Evolutionary conservation across 2,329 filamentous ascomycete species (phyloP).

Genomic region (Pseudophaeomoniella oleicola): DNA sequence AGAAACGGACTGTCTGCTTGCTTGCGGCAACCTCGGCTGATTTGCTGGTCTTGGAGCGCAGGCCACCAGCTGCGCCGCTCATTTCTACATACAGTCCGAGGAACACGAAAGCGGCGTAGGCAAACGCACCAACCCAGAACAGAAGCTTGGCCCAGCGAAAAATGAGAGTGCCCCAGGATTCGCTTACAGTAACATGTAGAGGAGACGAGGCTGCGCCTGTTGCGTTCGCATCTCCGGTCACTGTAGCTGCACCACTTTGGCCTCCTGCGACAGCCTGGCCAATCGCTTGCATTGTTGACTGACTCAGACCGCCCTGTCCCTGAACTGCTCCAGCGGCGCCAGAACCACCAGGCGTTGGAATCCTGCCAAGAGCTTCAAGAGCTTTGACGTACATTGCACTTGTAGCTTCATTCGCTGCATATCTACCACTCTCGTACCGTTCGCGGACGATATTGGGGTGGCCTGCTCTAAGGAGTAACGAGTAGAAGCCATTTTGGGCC

Average conservation of each 20-base stretch:
- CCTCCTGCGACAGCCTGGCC: constrained; percentile 69
- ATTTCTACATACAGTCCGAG: constrained; percentile 74
- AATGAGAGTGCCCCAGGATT: constrained; percentile 61
- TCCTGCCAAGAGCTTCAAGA: constrained; percentile 44
- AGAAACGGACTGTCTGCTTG: constrained; percentile 79
- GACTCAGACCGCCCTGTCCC: constrained; percentile 28
- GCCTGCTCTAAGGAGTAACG: constrained; percentile 75
- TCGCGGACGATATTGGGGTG: constrained; percentile 90
- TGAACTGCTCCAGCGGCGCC: constrained; percentile 1
- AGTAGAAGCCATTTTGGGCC: constrained; percentile 87
- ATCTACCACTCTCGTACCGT: constrained; percentile 73
- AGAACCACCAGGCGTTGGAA: constrained; percentile 6
- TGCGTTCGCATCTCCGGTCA: constrained; percentile 32
- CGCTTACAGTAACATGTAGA: constrained; percentile 92
- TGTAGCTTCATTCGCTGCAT: constrained; percentile 64
- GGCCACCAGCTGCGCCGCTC: constrained; percentile 61
- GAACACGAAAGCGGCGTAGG: constrained; percentile 65
- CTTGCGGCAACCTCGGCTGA: constrained; percentile 83
- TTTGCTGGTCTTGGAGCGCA: constrained; percentile 46
- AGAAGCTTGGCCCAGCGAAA: constrained; percentile 91
- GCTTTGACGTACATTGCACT: constrained; percentile 69
- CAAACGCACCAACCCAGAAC: constrained; percentile 60
- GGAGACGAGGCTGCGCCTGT: constrained; percentile 67
- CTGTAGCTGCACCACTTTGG: constrained; percentile 42
- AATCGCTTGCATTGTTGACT: constrained; percentile 59